Evolutionary conservation across 2,329 filamentous ascomycete genomes (phyloP).

Genomic region (Fusarium avenaceum): DNA sequence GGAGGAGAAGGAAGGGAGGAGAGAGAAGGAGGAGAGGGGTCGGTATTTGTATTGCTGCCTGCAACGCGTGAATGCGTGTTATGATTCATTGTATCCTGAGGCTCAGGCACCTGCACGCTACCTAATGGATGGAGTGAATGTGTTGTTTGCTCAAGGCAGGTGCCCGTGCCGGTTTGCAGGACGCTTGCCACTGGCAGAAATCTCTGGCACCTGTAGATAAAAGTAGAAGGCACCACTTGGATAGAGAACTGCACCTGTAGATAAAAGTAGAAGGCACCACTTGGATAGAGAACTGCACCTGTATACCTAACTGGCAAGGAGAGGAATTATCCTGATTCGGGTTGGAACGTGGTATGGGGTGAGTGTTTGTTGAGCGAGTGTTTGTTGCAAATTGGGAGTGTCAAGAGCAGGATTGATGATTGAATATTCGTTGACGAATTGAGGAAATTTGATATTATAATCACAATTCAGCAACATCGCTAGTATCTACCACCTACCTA

Average conservation of each 20-base stretch:
- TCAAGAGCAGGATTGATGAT: neutral
- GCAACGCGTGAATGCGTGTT: neutral
- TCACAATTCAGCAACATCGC: neutral
- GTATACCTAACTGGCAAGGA: no score
- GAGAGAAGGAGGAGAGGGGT: conserved; percentile 1
- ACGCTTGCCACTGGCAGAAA: conserved; percentile 17
- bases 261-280: neutral
- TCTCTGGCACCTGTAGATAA: neutral
- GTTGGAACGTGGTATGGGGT: no score
- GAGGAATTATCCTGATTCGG: neutral
- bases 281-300: no score
- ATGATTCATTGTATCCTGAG: conserved; percentile 21
- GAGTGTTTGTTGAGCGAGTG: neutral
- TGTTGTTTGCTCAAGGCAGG: conserved; percentile 20
- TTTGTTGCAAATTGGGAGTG: neutral
- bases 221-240: neutral
- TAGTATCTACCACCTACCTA: no score
- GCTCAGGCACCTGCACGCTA: no score
- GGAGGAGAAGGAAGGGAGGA: conserved; percentile 10
- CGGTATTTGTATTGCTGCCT: conserved; percentile 24
- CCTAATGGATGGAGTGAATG: neutral
- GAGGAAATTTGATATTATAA: neutral
- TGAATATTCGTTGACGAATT: neutral
- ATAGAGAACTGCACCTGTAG: no score
- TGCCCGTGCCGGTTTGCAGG: conserved; percentile 18